A percentile compares a stretch with the other conserved stretches of the same genome.
These are phyloP conservation scores for Elongisporangium prolatum DNA, from an alignment of 352 stramenopile species.

Conservation along the genomic window DNA sequence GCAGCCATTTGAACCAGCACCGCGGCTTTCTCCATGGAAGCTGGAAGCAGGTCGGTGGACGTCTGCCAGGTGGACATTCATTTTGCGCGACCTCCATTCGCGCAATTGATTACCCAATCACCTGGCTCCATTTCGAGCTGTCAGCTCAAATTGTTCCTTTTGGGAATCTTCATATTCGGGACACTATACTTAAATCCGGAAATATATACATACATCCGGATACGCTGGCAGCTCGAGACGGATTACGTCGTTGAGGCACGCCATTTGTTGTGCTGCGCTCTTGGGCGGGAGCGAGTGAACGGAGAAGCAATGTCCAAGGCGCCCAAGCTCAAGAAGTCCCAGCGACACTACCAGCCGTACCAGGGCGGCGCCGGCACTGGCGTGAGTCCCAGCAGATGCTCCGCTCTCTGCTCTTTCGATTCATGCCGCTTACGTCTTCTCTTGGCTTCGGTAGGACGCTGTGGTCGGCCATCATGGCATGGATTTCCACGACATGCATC, in stretches of 20 bases:
- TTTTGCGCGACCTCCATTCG: not conserved
- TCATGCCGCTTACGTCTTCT: not conserved
- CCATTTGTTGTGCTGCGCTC: not conserved
- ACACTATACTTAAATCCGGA: not conserved
- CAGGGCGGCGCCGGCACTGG: constrained; percentile 19
- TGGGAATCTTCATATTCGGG: not conserved
- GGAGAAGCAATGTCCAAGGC: constrained; percentile 61
- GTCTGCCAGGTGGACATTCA: not conserved
- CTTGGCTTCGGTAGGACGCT: not conserved
- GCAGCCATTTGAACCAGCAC: not conserved
- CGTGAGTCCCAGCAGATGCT: not conserved
- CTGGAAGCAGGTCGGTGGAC: not conserved
- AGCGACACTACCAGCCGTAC: constrained; percentile 81
- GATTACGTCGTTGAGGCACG: not conserved
- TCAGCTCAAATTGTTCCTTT: not conserved
- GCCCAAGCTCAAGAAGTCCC: constrained; percentile 65
- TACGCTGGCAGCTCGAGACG: not conserved
- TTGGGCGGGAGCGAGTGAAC: not conserved
- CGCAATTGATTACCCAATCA: not conserved
- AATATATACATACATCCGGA: not conserved
- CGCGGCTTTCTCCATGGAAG: not conserved
- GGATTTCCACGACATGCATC: constrained; percentile 48
- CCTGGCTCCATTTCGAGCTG: not conserved
- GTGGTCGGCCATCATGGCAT: constrained; percentile 27
- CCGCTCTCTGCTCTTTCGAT: not conserved